These are phyloP conservation scores for Metschnikowia reukaufii DNA, from an alignment of 805 yeast species.

Conservation along the genomic window DNA sequence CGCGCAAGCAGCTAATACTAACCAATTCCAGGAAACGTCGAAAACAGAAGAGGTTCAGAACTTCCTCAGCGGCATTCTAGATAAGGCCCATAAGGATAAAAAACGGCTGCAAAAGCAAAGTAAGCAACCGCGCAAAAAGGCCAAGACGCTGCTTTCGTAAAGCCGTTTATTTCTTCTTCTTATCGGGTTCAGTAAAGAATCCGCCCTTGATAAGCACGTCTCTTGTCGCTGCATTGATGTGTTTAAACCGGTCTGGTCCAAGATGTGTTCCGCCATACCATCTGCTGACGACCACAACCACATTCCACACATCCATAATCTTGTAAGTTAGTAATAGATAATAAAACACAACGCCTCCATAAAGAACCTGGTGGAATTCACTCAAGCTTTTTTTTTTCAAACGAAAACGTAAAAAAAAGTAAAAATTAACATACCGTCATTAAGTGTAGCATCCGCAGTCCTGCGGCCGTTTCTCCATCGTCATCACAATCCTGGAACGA, in stretches of 20 bases:
- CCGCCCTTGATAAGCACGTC: conserved; percentile 75
- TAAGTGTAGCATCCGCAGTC: conserved; percentile 78
- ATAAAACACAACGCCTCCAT: not conserved
- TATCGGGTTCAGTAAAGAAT: conserved; percentile 27
- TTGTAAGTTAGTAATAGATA: conserved; percentile 28
- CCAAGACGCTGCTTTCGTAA: conserved; percentile 9
- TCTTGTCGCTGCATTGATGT: conserved; percentile 85
- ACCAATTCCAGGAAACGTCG: conserved; percentile 1
- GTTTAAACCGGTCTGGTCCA: conserved; percentile 94
- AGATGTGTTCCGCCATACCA: conserved; percentile 93
- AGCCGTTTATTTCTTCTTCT: conserved; percentile 9
- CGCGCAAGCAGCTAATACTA: not conserved
- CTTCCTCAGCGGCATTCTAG: conserved; percentile 16
- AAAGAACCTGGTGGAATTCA: not conserved
- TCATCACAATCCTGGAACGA: conserved; percentile 86
- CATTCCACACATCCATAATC: conserved; percentile 79
- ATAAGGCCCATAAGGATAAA: conserved; percentile 14
- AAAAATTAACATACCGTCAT: conserved; percentile 48
- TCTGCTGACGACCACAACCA: conserved; percentile 80
- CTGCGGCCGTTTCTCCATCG: conserved; percentile 97
- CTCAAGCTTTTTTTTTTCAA: not conserved
- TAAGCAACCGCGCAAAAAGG: conserved; percentile 7
- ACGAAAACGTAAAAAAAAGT: not conserved
- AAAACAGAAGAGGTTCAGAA: conserved; percentile 14
- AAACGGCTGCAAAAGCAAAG: conserved; percentile 7